Percentiles rank a stretch among this genome's conserved stretches.
phyloP scores from a whole-genome alignment of 2,329 filamentous ascomycete genomes.

The Teratosphaeriaceae sp. region DNA sequence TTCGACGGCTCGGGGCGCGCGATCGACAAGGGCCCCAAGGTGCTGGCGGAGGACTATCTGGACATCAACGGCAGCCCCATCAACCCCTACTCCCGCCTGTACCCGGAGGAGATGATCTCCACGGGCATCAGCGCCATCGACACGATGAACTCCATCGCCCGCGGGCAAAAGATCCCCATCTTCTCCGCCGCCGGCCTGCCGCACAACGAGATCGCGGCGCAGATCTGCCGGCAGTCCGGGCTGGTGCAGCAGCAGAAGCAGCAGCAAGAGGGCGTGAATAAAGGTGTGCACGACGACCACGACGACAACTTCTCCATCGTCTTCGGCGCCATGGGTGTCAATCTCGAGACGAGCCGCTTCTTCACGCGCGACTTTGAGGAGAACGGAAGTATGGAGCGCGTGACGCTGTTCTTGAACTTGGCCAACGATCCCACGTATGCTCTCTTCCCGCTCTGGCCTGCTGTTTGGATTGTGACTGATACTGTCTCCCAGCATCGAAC shows the following conservation, averaged over 20 bases:
- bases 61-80: slow-evolving; percentile 99
- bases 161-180: slow-evolving; percentile 99
- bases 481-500: slow-evolving; percentile 78
- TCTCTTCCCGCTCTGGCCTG: neutral
- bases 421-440: slow-evolving; percentile 90
- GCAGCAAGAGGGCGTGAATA: slow-evolving; percentile 48
- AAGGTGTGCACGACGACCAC: slow-evolving; percentile 92
- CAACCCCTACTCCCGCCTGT: slow-evolving; percentile 96
- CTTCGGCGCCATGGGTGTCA: slow-evolving; percentile 99
- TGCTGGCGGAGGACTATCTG: slow-evolving; percentile 93
- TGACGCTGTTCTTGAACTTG: slow-evolving; percentile 96
- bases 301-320: slow-evolving; percentile 99
- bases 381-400: slow-evolving; percentile 96
- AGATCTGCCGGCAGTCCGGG: slow-evolving; percentile 96
- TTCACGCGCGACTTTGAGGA: slow-evolving; percentile 98
- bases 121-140: slow-evolving; percentile 99
- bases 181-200: slow-evolving; percentile 98
- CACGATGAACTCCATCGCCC: slow-evolving; percentile 87
- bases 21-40: slow-evolving; percentile 98
- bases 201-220: slow-evolving; percentile 98
- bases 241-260: slow-evolving; percentile 69
- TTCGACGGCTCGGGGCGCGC: slow-evolving; percentile 97
- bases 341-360: slow-evolving; percentile 97
- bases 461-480: slow-evolving; percentile 1
- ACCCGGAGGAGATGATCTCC: slow-evolving; percentile 99